Evolutionary conservation across 371 early-diverging fungal species (phyloP).

Genomic region (Catenaria anguillulae): DNA sequence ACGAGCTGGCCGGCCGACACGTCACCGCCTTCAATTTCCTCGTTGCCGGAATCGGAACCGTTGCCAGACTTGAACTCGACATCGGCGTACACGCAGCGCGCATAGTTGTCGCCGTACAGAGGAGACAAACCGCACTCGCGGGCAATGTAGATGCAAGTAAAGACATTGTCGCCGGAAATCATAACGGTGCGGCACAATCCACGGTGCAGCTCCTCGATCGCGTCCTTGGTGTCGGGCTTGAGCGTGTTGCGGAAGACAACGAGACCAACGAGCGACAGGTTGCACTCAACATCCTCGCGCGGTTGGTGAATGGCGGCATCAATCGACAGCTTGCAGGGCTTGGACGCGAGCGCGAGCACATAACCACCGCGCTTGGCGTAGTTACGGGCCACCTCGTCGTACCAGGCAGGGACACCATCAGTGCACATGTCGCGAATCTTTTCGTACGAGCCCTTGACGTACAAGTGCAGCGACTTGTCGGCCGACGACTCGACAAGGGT

Average conservation of each 20-base stretch:
- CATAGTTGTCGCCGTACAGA: not conserved
- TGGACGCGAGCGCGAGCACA: constrained; percentile 52
- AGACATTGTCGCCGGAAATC: constrained; percentile 83
- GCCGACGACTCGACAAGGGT: constrained; percentile 43
- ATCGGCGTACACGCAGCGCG: constrained; percentile 6
- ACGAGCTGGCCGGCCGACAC: not conserved
- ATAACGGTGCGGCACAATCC: constrained; percentile 66
- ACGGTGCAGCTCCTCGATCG: constrained; percentile 48
- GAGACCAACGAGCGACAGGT: constrained; percentile 41
- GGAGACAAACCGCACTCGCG: constrained; percentile 58
- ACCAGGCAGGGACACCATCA: constrained; percentile 43
- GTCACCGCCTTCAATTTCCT: not conserved
- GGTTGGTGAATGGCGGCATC: constrained; percentile 19
- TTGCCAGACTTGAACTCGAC: not conserved
- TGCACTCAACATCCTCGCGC: constrained; percentile 46
- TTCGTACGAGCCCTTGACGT: constrained; percentile 67
- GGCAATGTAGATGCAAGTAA: constrained; percentile 75
- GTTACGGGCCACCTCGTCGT: constrained; percentile 31
- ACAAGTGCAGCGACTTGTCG: constrained; percentile 30
- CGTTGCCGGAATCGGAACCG: not conserved
- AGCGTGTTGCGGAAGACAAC: constrained; percentile 68
- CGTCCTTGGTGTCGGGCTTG: constrained; percentile 50
- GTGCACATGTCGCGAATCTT: constrained; percentile 32
- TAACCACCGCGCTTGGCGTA: constrained; percentile 58
- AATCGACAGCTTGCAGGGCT: constrained; percentile 20